phyloP scores from a whole-genome alignment of 2,329 filamentous ascomycete genomes.

The Nannizziopsis barbatae region DNA sequence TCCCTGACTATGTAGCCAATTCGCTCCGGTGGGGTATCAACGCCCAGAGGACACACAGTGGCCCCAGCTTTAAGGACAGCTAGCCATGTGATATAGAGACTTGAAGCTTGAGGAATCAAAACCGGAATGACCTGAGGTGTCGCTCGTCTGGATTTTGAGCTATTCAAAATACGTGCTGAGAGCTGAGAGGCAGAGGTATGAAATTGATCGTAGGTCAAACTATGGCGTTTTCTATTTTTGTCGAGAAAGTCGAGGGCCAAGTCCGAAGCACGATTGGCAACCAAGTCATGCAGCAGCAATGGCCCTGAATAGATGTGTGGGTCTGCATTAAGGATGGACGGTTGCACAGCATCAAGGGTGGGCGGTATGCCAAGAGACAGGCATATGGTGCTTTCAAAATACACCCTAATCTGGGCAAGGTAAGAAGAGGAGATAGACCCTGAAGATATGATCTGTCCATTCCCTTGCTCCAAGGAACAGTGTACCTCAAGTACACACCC shows the following conservation, averaged over 20 bases:
- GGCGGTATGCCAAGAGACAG: conserved; percentile 16
- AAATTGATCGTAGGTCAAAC: conserved; percentile 52
- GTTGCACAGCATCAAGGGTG: conserved; percentile 15
- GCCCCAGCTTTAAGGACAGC: conserved; percentile 70
- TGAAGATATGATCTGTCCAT: conserved; percentile 21
- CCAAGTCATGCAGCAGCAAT: conserved; percentile 50
- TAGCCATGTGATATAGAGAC: conserved; percentile 66
- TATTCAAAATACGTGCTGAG: conserved; percentile 39
- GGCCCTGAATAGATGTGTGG: conserved; percentile 46
- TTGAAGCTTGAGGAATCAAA: conserved; percentile 62
- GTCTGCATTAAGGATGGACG: conserved; percentile 49
- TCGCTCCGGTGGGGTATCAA: conserved; percentile 65
- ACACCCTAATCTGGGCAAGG: conserved; percentile 23
- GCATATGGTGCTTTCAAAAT: conserved; percentile 22
- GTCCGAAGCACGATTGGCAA: conserved; percentile 35
- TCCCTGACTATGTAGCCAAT: conserved; percentile 72
- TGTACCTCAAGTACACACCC: conserved; percentile 19
- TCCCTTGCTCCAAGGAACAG: conserved; percentile 18
- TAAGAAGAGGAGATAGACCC: conserved; percentile 19
- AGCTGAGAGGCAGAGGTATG: conserved; percentile 48
- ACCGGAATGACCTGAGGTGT: conserved; percentile 53
- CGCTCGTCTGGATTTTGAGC: conserved; percentile 19
- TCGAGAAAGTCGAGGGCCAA: conserved; percentile 55
- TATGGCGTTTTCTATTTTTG: conserved; percentile 35
- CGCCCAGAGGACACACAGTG: conserved; percentile 73